phyloP scores from a whole-genome alignment of 2,329 filamentous ascomycete species.

The Massarina eburnea region DNA sequence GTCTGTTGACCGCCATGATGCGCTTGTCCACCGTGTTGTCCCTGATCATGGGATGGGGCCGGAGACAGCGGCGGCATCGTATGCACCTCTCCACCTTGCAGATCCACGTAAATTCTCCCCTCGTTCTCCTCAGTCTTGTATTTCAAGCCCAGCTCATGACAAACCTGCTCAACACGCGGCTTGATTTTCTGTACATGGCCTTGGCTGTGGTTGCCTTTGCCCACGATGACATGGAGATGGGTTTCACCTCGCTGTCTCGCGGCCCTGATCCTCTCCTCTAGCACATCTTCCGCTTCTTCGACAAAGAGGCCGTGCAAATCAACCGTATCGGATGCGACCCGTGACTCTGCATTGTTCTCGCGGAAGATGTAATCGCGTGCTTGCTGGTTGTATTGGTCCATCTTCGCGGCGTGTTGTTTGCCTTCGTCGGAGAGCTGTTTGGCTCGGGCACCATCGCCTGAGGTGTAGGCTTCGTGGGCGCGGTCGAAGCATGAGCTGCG shows the following conservation, averaged over 20 bases:
- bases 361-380: slow-evolving; percentile 94
- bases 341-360: slow-evolving; percentile 81
- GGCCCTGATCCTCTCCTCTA: slow-evolving; percentile 81
- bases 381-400: slow-evolving; percentile 87
- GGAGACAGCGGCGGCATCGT: slow-evolving; percentile 42
- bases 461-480: slow-evolving; percentile 73
- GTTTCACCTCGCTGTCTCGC: slow-evolving; percentile 72
- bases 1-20: slow-evolving; percentile 46
- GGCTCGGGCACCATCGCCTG: slow-evolving; percentile 79
- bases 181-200: slow-evolving; percentile 91
- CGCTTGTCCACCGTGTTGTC: slow-evolving; percentile 42
- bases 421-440: slow-evolving; percentile 83
- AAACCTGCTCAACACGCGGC: slow-evolving; percentile 87
- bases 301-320: slow-evolving; percentile 95
- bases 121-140: slow-evolving; percentile 87
- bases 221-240: slow-evolving; percentile 92
- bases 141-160: slow-evolving; percentile 77
- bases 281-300: slow-evolving; percentile 88
- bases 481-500: slow-evolving; percentile 73
- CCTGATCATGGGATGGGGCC: slow-evolving; percentile 41
- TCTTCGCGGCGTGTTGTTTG: slow-evolving; percentile 78
- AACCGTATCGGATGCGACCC: slow-evolving; percentile 78
- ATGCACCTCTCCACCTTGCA: slow-evolving; percentile 67
- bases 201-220: slow-evolving; percentile 85
- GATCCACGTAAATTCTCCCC: slow-evolving; percentile 84